Evolutionary conservation across 495 filamentous ascomycete genomes (phyloP), one percentile per base, ranked within the genome.

Genomic region (Mytilinidion resinicola): DNA sequence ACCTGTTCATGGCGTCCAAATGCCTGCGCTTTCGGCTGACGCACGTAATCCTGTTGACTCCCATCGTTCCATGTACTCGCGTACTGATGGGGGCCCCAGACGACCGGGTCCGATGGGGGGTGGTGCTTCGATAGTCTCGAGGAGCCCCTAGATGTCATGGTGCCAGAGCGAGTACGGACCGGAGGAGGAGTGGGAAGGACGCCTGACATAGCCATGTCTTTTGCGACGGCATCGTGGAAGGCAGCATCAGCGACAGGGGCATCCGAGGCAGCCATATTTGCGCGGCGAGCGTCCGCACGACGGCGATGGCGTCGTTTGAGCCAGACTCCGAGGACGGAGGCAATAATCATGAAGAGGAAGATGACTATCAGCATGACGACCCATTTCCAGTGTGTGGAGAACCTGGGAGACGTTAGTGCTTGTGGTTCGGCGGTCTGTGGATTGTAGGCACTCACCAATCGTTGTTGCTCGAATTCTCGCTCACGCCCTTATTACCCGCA

Each of bases 281-380:
- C 62, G 42, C 59, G 41, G 19, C 17, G 30, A 36, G 55, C 57
- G 49, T 71, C 70, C 11, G 30, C n/a, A 30, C 65, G 64, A 50
- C 65, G 62, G 55, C 64, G 54, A 54, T 63, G 54, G 51, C 61
- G 69, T 25, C 67, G 67, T 38, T 65, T 66, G 44, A 69, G 57
- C 20, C 21, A 65, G 59, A 63, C 34, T 55, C 61, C 67, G 39
- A 59, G 39, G 54, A 69, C 15, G 57, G 56, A 67, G 64, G 69
- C 37, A 56, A 54, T 4, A 57, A 67, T 11, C 49, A 71, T 64
- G 57, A 49, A 65, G 57, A 71, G 33, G 54, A 54, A 54, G 43
- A 73, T 60, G 52, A 71, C 60, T 59, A 73, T 68, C 53, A 70
- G 57, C 67, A 73, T 71, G 43, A 73, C 49, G 51, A 73, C 63